phyloP scores from a whole-genome alignment of 352 stramenopile species.

The Globisporangium camurandrum region DNA sequence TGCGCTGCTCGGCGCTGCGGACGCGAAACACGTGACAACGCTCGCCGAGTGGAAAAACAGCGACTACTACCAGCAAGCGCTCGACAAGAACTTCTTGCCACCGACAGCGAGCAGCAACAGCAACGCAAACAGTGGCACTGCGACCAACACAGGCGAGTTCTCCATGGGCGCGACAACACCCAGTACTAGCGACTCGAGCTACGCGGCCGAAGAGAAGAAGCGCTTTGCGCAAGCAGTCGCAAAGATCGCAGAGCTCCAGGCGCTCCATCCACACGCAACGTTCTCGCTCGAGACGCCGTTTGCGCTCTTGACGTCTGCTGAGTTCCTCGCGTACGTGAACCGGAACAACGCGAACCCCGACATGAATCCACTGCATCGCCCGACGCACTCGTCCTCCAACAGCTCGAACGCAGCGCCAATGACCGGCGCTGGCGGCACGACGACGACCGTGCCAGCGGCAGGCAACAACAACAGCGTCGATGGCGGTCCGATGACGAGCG shows the following conservation, averaged over 20 bases:
- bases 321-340: slow-evolving; percentile 53
- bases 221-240: slow-evolving; percentile 37
- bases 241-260: slow-evolving; percentile 30
- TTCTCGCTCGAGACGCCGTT: slow-evolving; percentile 61
- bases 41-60: slow-evolving; percentile 31
- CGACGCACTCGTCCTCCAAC: not conserved
- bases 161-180: slow-evolving; percentile 11
- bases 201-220: slow-evolving; percentile 28
- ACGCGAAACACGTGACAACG: slow-evolving; percentile 13
- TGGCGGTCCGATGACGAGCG: slow-evolving; percentile 25
- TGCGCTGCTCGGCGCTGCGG: slow-evolving; percentile 9
- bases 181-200: slow-evolving; percentile 1
- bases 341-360: slow-evolving; percentile 27
- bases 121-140: too few species aligned
- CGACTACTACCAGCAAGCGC: slow-evolving; percentile 25
- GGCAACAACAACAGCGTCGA: slow-evolving; percentile 10
- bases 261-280: slow-evolving; percentile 36
- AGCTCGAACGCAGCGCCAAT: slow-evolving; percentile 11
- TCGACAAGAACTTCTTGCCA: slow-evolving; percentile 18
- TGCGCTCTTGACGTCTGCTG: slow-evolving; percentile 41
- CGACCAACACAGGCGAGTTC: slow-evolving; percentile 11
- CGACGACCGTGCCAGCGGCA: too few species aligned
- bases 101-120: slow-evolving; percentile 1
- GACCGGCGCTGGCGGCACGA: not conserved
- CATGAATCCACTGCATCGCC: slow-evolving; percentile 4